A percentile compares a stretch with the other conserved stretches of the same genome.
These are phyloP conservation scores for Cyclospora cayetanensis DNA, from an alignment of 169 alveolate genomes.

Conservation along the genomic window DNA sequence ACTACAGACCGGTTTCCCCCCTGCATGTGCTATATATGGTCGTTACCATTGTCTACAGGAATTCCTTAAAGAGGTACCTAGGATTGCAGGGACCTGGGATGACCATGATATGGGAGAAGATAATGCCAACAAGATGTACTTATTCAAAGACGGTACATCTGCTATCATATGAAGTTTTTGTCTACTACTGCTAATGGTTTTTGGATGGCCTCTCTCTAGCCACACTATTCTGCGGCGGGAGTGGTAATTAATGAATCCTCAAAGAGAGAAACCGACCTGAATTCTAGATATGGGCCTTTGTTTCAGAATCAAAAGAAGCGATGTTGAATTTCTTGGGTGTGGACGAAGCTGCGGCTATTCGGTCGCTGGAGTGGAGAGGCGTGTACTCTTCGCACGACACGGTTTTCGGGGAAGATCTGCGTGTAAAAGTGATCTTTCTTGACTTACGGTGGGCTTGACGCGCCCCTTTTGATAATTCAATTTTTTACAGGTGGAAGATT, in stretches of 20 bases:
- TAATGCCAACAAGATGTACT: slow-evolving; percentile 48
- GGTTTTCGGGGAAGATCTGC: slow-evolving; percentile 30
- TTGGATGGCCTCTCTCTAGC: neutral
- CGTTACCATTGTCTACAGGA: slow-evolving; percentile 24
- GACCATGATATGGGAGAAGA: slow-evolving; percentile 73
- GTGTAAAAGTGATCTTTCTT: slow-evolving; percentile 35
- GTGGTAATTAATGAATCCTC: too few relatives aligned
- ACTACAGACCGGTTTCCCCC: too few relatives aligned
- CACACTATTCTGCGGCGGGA: neutral
- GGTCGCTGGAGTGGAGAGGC: slow-evolving; percentile 57
- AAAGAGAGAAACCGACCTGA: too few relatives aligned
- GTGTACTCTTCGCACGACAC: slow-evolving; percentile 55
- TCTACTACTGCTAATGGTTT: neutral
- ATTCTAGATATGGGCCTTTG: neutral
- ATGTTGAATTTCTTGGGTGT: slow-evolving; percentile 56
- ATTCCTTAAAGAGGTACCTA: slow-evolving; percentile 23
- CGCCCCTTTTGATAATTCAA: neutral
- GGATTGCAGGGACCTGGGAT: slow-evolving; percentile 62
- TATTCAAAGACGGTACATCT: slow-evolving; percentile 56
- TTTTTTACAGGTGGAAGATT: too few relatives aligned
- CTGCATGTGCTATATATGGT: neutral
- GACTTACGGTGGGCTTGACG: slow-evolving; percentile 24
- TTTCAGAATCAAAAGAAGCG: slow-evolving; percentile 43
- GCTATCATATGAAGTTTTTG: neutral
- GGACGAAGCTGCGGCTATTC: slow-evolving; percentile 35